phyloP scores from a whole-genome alignment of 371 early-diverging fungal species.

The Entomophthora muscae region DNA sequence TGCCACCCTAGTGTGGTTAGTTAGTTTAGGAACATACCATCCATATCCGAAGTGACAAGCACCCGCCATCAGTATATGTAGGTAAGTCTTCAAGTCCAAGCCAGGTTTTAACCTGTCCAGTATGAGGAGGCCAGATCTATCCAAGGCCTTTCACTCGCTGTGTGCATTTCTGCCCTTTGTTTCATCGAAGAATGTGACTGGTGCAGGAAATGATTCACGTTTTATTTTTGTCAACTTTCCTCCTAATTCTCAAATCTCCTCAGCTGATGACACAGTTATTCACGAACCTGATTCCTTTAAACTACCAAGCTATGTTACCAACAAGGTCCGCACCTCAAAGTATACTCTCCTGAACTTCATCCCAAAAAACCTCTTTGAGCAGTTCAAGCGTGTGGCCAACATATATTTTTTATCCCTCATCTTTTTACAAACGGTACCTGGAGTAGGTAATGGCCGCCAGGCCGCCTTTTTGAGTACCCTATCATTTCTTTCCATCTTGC shows the following conservation, averaged over 20 bases:
- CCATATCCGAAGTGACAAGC: too few relatives aligned
- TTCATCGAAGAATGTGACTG: not conserved
- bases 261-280: not conserved
- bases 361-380: conserved; percentile 91
- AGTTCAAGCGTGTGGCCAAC: conserved; percentile 90
- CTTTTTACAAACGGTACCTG: conserved; percentile 68
- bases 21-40: too few relatives aligned
- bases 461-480: conserved; percentile 49
- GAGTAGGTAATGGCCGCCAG: conserved; percentile 66
- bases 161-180: not conserved
- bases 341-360: conserved; percentile 41
- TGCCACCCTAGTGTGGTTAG: too few relatives aligned
- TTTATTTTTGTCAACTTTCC: not conserved
- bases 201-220: not conserved
- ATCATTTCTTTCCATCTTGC: conserved; percentile 67
- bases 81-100: too few relatives aligned
- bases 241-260: not conserved
- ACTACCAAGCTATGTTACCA: not conserved
- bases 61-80: too few relatives aligned
- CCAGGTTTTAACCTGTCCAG: not conserved
- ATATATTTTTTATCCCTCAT: conserved; percentile 91
- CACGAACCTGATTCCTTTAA: not conserved
- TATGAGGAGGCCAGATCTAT: not conserved
- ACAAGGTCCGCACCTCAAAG: not conserved
- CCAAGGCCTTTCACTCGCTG: not conserved